phyloP scores from a whole-genome alignment of 495 filamentous ascomycete species.

The Penicillium daleae region DNA sequence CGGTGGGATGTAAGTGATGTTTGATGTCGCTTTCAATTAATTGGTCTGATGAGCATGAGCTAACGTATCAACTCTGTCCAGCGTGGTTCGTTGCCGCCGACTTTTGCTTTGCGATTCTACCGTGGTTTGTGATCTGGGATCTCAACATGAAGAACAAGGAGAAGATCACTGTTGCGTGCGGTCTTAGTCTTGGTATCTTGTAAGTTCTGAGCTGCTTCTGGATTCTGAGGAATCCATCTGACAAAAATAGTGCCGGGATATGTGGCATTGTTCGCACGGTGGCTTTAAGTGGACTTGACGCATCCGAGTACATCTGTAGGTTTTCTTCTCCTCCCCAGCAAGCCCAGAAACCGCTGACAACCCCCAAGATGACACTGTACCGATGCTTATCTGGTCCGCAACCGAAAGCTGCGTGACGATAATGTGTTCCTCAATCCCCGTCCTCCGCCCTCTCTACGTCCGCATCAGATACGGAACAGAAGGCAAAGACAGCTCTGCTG shows the following conservation, averaged over 20 bases:
- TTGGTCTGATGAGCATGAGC: not conserved
- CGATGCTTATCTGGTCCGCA: not conserved
- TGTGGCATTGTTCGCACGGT: slow-evolving; percentile 38
- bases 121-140: slow-evolving; percentile 36
- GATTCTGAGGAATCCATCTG: not conserved
- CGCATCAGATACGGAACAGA: not conserved
- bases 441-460: not conserved
- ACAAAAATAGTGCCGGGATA: slow-evolving; percentile 26
- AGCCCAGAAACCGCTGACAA: not conserved
- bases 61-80: not conserved
- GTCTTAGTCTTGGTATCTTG: slow-evolving; percentile 34
- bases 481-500: not conserved
- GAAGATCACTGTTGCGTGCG: slow-evolving; percentile 31
- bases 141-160: slow-evolving; percentile 39
- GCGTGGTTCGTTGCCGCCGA: slow-evolving; percentile 34
- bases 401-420: not conserved
- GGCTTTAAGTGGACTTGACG: slow-evolving; percentile 26
- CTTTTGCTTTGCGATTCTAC: slow-evolving; percentile 34
- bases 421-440: not conserved
- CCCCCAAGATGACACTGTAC: not conserved
- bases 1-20: not conserved
- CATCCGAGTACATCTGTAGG: slow-evolving; percentile 30
- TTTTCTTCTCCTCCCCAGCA: not conserved
- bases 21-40: no score
- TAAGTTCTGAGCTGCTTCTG: slow-evolving; percentile 9